Percentiles rank a stretch among this genome's conserved stretches.
Conservation (phyloP, 768 basidiomycete genomes). For the Mycena vulgaris region DNA sequence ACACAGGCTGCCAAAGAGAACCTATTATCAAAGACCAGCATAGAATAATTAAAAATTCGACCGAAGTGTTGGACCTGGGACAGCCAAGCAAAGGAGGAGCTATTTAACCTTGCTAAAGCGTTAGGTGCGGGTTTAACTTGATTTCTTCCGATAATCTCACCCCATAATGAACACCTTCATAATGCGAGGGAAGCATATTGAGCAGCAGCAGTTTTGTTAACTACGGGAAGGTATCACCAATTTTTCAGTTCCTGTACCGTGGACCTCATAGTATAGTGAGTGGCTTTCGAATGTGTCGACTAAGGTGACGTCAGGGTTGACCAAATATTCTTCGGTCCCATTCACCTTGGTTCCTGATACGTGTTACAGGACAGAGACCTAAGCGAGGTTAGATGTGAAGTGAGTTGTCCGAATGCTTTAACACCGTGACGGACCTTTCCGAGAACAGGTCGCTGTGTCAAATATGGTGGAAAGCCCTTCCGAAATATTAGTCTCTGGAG, state of each 20-base stretch:
- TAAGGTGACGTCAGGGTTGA: constrained; percentile 28
- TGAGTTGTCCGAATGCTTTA: not conserved
- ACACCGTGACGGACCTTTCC: constrained; percentile 64
- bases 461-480: constrained; percentile 57
- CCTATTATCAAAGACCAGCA: constrained; percentile 85
- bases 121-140: constrained; percentile 27
- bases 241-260: constrained; percentile 77
- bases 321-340: constrained; percentile 50
- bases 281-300: constrained; percentile 69
- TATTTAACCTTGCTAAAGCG: constrained; percentile 64
- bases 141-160: not conserved
- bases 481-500: not conserved
- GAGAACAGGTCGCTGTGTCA: constrained; percentile 70
- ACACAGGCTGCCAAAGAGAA: not conserved
- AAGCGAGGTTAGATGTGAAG: not conserved
- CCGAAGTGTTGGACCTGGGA: constrained; percentile 77
- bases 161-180: constrained; percentile 65
- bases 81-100: constrained; percentile 74
- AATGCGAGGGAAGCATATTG: no score
- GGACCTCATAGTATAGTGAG: constrained; percentile 85
- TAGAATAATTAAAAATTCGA: constrained; percentile 62
- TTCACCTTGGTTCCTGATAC: constrained; percentile 52
- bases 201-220: not conserved
- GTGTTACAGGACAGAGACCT: constrained; percentile 72
- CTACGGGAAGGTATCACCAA: constrained; percentile 54